Percentiles rank a stretch among this genome's conserved stretches.
Conservation (phyloP, 2,329 filamentous ascomycete species). For the Botryotinia narcissicola region DNA sequence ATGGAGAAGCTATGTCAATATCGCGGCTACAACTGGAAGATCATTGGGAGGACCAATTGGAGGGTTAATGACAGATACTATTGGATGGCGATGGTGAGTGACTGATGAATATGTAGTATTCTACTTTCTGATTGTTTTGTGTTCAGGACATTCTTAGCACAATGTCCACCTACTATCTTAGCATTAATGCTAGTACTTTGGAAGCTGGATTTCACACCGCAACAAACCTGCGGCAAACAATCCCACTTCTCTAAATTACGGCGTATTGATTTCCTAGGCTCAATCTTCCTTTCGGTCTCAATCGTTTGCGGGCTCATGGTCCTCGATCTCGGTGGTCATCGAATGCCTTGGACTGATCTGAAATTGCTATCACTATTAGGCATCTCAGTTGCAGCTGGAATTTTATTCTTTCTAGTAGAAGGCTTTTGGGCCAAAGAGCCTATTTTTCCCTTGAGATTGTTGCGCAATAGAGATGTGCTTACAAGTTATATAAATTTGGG, state of each 20-base stretch:
- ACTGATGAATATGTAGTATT: background rate
- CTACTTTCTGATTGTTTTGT: background rate
- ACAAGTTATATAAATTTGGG: conserved; percentile 52
- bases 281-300: conserved; percentile 44
- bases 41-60: conserved; percentile 56
- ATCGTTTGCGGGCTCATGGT: conserved; percentile 47
- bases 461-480: conserved; percentile 51
- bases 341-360: conserved; percentile 40
- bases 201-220: conserved; percentile 23
- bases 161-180: conserved; percentile 53
- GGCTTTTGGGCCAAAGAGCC: conserved; percentile 50
- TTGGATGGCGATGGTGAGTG: conserved; percentile 63
- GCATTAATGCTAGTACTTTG: conserved; percentile 45
- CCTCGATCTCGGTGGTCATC: conserved; percentile 49
- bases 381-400: conserved; percentile 30
- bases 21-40: conserved; percentile 51
- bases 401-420: conserved; percentile 26
- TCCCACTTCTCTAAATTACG: conserved; percentile 25
- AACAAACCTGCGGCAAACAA: conserved; percentile 24
- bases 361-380: conserved; percentile 38
- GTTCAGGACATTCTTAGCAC: conserved; percentile 52
- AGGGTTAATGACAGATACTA: conserved; percentile 55
- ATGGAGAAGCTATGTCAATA: conserved; percentile 54
- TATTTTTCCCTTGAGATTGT: conserved; percentile 55
- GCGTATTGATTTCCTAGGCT: conserved; percentile 59